Base-by-base conservation (phyloP, 495 filamentous ascomycete genomes). In the Aspergillus sclerotioniger region DNA sequence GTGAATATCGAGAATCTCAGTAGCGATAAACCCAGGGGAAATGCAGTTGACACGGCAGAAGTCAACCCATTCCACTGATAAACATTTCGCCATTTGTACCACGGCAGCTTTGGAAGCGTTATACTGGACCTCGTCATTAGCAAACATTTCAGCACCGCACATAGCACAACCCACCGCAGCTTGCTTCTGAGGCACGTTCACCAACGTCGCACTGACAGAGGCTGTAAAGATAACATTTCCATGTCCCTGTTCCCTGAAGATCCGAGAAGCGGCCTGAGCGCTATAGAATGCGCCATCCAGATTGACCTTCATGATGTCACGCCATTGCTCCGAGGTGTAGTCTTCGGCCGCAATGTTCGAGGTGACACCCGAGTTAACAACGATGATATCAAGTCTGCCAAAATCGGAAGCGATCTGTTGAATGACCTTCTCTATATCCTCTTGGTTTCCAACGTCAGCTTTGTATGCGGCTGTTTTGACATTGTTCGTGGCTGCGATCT, bases 281-380 rank as follows among this genome's bases (percentile, higher is more conserved):
- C 72, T 71, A 56, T 73, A 80, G 47, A 78, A 79, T 13, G 73
- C 75, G 1, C 77, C 75, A 49, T 80, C 77, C 0, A 79, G 67
- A 45, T 80, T 80, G 12, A 79, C 74, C 16, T 74, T 71, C 67
- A 78, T 78, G 31, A 78, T 73, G 10, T 75, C 60, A 12, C 67
- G 67, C 69, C 70, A 74, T 43, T 69, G 62, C 4, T 64, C 61
- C 2, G 62, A 5, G 0, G 68, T 71, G 53, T 72, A 75, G 16
- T 77, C 75, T 29, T 75, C 73, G 0, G 71, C 73, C 0, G 70
- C 54, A n/a, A 70, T 47, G 15, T 52, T 62, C 8, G 64, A 87
- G 4, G 79, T 72, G 45, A 91, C 85, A 6, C 89, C 90, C 6
- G 87, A 85, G 64, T 92, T 92, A 10, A 85, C 87, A 39, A 92